Evolutionary conservation across 345 rosid genomes (phyloP), one percentile per base, ranked within the genome.

Genomic region (Alliaria petiolata): DNA sequence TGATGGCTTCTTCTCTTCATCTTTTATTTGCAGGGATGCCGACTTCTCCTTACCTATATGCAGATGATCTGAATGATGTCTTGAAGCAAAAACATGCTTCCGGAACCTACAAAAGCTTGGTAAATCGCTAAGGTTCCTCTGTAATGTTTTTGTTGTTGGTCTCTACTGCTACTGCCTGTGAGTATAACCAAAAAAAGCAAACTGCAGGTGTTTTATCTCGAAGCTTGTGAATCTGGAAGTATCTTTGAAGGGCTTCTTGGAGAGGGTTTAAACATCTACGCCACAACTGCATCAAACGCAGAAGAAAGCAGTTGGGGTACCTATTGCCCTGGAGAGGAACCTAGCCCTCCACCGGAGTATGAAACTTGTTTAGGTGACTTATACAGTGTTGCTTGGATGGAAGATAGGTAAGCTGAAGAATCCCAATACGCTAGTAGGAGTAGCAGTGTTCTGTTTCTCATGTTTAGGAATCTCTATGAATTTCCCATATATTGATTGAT

Each of bases 161-260:
- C n/a, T n/a, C n/a, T n/a, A n/a, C n/a, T n/a, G n/a, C n/a, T n/a
- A 5, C 3, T 44, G 11, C 11, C 0, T 20, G 31, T 35, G 49
- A 52, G 67, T 35, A 17, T 61, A 38, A 69, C 42, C 1, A 22
- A 46, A 49, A 1, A 19, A 62, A 17, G 36, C n/a, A 45, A 76
- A 74, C 67, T 81, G 75, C 66, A 95, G 99, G 97, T 92, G 62
- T 95, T 95, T 77, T 95, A 95, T 80, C 96, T 95, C 3, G 99
- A 95, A 87, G 98, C 99, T 71, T 95, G 99, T 82, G 99, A 95
- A 67, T 92, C 98, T 43, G 98, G 98, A 74, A 95, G 99, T 78
- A 88, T 95, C 72, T 95, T 95, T 69, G 98, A 92, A 85, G 98
- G 98, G 69, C 84, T 95, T 86, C 99, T 95, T 81, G 88, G 90